phyloP scores from a whole-genome alignment of 768 basidiomycete species.

The Lyophyllum decastes region DNA sequence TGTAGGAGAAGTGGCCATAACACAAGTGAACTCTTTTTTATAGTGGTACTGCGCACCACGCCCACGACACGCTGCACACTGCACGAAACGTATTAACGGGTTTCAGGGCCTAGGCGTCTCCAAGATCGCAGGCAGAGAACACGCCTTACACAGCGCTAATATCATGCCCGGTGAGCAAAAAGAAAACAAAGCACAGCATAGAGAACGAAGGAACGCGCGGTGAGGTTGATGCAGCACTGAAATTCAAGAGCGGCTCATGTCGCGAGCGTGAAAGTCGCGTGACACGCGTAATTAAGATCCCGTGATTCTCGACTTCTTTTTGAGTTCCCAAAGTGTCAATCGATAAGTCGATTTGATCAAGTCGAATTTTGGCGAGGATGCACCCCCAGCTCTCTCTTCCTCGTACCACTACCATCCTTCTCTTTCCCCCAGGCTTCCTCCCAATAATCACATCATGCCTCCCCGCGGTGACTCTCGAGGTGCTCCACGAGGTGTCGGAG shows the following conservation, averaged over 20 bases:
- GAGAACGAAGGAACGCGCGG: constrained; percentile 1
- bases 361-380: constrained; percentile 1
- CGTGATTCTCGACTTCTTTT: constrained; percentile 17
- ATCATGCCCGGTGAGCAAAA: background rate
- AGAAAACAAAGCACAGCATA: background rate
- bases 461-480: constrained; percentile 31
- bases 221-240: background rate
- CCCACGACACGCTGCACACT: background rate
- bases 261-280: constrained; percentile 15
- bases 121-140: background rate
- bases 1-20: background rate
- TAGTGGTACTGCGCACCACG: constrained; percentile 3
- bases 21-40: constrained; percentile 1
- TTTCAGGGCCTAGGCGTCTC: constrained; percentile 1
- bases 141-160: background rate
- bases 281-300: constrained; percentile 12
- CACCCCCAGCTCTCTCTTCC: constrained; percentile 2
- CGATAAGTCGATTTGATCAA: constrained; percentile 19
- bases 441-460: constrained; percentile 33
- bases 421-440: background rate
- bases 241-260: background rate
- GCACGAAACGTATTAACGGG: background rate
- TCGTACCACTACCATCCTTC: constrained; percentile 14
- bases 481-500: constrained; percentile 17
- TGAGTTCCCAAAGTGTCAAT: constrained; percentile 13